Evolutionary conservation across 2,329 filamentous ascomycete genomes (phyloP).

Genomic region (Epichloe brachyelytri): DNA sequence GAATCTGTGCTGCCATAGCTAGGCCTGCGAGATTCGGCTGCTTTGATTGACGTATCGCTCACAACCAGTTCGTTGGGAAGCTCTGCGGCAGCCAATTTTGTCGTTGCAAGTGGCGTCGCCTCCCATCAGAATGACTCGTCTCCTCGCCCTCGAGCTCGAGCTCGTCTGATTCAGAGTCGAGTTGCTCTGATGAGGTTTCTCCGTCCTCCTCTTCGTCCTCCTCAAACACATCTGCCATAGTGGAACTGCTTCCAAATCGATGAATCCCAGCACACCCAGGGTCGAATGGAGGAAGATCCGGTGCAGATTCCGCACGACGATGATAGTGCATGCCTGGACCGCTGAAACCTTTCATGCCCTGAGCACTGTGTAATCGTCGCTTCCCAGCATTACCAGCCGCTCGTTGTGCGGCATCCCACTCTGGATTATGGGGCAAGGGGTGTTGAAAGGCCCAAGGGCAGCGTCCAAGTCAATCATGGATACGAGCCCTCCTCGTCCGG

Average conservation of each 20-base stretch:
- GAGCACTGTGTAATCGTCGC: constrained; percentile 64
- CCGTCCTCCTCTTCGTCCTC: constrained; percentile 68
- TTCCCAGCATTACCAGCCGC: constrained; percentile 40
- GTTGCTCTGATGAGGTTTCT: constrained; percentile 21
- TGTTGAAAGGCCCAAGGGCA: constrained; percentile 84
- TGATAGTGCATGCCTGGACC: constrained; percentile 65
- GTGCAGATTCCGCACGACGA: constrained; percentile 66
- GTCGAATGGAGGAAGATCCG: constrained; percentile 67
- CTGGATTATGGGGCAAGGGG: constrained; percentile 51
- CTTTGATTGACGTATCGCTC: constrained; percentile 9
- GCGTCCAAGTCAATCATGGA: constrained; percentile 87
- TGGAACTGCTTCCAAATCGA: constrained; percentile 52
- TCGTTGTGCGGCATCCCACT: constrained; percentile 55
- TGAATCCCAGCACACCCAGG: constrained; percentile 42
- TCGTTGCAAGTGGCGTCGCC: constrained; percentile 20
- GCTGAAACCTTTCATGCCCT: constrained; percentile 53
- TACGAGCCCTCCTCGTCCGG: constrained; percentile 52
- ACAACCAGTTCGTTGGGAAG: neutral
- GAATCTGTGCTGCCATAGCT: constrained; percentile 32
- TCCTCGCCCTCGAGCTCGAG: neutral
- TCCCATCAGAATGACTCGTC: constrained; percentile 34
- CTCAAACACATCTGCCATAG: constrained; percentile 80
- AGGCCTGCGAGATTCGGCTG: constrained; percentile 24
- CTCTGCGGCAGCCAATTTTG: neutral
- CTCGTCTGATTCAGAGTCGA: neutral